Conservation (phyloP, 495 filamentous ascomycete species). For the Physcia stellaris region DNA sequence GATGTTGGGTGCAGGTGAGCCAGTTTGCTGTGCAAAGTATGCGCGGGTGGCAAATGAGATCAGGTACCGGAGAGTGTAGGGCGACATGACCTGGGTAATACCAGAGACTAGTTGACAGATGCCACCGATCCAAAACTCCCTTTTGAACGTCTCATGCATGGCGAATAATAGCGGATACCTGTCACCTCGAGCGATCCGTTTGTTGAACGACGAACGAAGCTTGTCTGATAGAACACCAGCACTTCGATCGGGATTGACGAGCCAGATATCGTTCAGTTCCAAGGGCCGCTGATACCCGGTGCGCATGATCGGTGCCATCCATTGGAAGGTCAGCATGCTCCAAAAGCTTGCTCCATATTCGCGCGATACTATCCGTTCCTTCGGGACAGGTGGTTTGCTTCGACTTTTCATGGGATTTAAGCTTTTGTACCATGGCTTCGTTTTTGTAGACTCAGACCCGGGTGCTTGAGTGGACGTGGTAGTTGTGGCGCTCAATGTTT, state of each 20-base stretch:
- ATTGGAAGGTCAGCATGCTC: conserved; percentile 44
- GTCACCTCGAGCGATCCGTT: conserved; percentile 47
- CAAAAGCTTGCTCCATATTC: conserved; percentile 42
- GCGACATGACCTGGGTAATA: conserved; percentile 58
- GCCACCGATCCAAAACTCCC: conserved; percentile 75
- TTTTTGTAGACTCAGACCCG: conserved; percentile 7
- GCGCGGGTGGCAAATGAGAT: conserved; percentile 72
- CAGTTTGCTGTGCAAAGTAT: conserved; percentile 40
- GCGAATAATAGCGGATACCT: conserved; percentile 68
- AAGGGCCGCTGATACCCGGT: conserved; percentile 73
- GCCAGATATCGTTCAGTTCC: conserved; percentile 75
- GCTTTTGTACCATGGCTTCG: conserved; percentile 37
- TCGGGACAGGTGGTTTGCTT: conserved; percentile 37
- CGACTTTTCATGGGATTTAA: conserved; percentile 43
- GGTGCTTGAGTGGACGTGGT: conserved; percentile 12
- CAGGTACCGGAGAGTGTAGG: conserved; percentile 59
- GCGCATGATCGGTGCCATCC: conserved; percentile 49
- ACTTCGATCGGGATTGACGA: conserved; percentile 66
- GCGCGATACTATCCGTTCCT: conserved; percentile 31
- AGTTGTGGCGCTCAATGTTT: conserved; percentile 13
- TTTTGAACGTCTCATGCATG: conserved; percentile 74
- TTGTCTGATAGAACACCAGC: conserved; percentile 51
- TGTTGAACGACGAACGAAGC: conserved; percentile 51
- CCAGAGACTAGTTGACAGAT: conserved; percentile 59
- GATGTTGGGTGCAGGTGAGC: conserved; percentile 42